phyloP scores from a whole-genome alignment of 1,284 basidiomycete species.

The Ustilago trichophora region DNA sequence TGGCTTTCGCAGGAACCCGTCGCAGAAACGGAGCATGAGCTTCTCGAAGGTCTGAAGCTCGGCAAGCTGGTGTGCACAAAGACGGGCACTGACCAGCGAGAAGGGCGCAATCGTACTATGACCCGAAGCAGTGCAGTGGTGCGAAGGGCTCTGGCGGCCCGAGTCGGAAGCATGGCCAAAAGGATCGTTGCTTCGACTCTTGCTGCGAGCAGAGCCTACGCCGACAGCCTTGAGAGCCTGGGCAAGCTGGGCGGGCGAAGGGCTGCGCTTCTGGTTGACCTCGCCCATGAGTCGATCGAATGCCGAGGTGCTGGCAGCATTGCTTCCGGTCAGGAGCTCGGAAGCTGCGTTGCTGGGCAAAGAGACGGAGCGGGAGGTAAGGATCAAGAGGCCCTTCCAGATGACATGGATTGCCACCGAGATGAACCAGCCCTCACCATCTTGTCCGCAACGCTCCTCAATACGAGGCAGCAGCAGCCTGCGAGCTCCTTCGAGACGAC shows the following conservation, averaged over 20 bases:
- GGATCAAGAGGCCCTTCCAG: constrained; percentile 63
- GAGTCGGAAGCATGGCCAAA: constrained; percentile 15
- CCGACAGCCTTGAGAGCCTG: constrained; percentile 55
- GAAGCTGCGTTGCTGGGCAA: constrained; percentile 35
- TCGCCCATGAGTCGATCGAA: constrained; percentile 42
- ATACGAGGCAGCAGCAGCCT: constrained; percentile 59
- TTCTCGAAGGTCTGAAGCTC: constrained; percentile 63
- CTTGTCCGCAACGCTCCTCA: constrained; percentile 59
- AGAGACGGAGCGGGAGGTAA: constrained; percentile 55
- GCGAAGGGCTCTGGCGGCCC: constrained; percentile 39
- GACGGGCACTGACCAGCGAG: constrained; percentile 48
- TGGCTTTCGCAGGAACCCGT: constrained; percentile 51
- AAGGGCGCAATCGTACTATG: constrained; percentile 22
- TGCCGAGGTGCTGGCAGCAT: constrained; percentile 36
- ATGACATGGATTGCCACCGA: constrained; percentile 62
- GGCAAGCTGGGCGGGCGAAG: constrained; percentile 54
- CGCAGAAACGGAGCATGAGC: constrained; percentile 58
- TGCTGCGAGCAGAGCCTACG: constrained; percentile 39
- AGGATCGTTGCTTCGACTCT: constrained; percentile 26
- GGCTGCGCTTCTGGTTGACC: constrained; percentile 49
- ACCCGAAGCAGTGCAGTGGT: constrained; percentile 11
- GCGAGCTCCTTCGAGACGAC: constrained; percentile 57
- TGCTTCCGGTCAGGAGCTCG: constrained; percentile 27
- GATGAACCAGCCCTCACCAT: constrained; percentile 65
- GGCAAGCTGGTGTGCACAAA: constrained; percentile 53